phyloP scores from a whole-genome alignment of 441 rosid genomes.

The Raphanus hybrid region DNA sequence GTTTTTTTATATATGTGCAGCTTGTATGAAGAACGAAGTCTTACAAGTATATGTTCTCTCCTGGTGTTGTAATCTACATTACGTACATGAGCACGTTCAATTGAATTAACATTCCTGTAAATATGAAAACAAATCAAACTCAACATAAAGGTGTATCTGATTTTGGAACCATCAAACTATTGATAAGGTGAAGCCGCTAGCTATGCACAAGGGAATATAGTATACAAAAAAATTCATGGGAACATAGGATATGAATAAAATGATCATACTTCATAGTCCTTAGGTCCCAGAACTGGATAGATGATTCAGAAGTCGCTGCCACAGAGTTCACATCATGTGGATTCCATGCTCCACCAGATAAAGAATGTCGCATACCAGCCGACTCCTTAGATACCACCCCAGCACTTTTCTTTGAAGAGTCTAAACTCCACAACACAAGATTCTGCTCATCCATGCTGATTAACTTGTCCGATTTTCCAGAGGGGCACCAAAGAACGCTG shows the following conservation, averaged over 20 bases:
- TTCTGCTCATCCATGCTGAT: slow-evolving; percentile 86
- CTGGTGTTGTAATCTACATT: slow-evolving; percentile 66
- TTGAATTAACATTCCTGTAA: slow-evolving; percentile 75
- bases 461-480: slow-evolving; percentile 84
- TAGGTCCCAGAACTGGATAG: slow-evolving; percentile 86
- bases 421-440: slow-evolving; percentile 78
- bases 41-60: slow-evolving; percentile 73
- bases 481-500: slow-evolving; percentile 89
- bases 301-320: slow-evolving; percentile 81
- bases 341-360: slow-evolving; percentile 96
- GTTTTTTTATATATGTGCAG: neutral
- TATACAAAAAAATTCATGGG: slow-evolving; percentile 1
- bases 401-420: slow-evolving; percentile 67
- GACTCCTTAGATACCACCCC: slow-evolving; percentile 87
- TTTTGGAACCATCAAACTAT: no score
- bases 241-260: slow-evolving; percentile 22
- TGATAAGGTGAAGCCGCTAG: slow-evolving; percentile 18
- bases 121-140: slow-evolving; percentile 23
- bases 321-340: slow-evolving; percentile 80
- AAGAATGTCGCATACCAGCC: slow-evolving; percentile 78
- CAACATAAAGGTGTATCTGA: slow-evolving; percentile 6
- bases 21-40: slow-evolving; percentile 19
- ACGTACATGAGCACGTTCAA: slow-evolving; percentile 68
- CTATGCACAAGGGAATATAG: neutral
- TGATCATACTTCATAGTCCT: slow-evolving; percentile 73